Conservation (phyloP, 202 grass and related monocot genomes). For the Tripidium arundinaceum region DNA sequence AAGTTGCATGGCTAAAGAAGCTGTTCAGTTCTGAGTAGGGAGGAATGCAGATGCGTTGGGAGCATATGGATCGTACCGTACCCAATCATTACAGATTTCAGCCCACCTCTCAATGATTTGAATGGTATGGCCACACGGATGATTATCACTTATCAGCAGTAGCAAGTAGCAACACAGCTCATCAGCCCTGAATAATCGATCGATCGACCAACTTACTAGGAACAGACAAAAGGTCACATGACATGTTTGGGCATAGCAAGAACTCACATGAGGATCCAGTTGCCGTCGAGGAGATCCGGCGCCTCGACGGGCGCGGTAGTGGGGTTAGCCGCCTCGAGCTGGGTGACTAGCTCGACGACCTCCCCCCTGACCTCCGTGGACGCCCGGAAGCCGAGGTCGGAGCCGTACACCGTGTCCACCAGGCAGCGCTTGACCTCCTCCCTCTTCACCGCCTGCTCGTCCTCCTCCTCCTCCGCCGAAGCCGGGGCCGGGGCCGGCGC, state of each 20-base stretch:
- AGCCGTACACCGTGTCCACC: conserved; percentile 68
- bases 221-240: neutral
- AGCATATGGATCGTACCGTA: neutral
- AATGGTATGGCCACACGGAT: neutral
- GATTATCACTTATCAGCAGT: neutral
- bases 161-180: neutral
- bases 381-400: conserved; percentile 66
- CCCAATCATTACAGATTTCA: neutral
- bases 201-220: neutral
- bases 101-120: neutral
- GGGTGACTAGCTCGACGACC: conserved; percentile 78
- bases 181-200: neutral
- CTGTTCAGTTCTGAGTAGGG: neutral
- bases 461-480: neutral
- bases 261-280: conserved; percentile 89
- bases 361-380: conserved; percentile 74
- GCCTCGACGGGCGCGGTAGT: conserved; percentile 53
- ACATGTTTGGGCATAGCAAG: neutral
- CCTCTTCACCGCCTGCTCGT: conserved; percentile 30
- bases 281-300: conserved; percentile 76
- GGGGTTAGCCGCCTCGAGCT: conserved; percentile 74
- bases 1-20: neutral
- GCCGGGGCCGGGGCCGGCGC: neutral
- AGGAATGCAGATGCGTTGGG: neutral
- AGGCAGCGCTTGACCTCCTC: conserved; percentile 78